These are phyloP conservation scores for Aureoboletus auriporus DNA, from an alignment of 768 basidiomycete genomes.

Conservation along the genomic window DNA sequence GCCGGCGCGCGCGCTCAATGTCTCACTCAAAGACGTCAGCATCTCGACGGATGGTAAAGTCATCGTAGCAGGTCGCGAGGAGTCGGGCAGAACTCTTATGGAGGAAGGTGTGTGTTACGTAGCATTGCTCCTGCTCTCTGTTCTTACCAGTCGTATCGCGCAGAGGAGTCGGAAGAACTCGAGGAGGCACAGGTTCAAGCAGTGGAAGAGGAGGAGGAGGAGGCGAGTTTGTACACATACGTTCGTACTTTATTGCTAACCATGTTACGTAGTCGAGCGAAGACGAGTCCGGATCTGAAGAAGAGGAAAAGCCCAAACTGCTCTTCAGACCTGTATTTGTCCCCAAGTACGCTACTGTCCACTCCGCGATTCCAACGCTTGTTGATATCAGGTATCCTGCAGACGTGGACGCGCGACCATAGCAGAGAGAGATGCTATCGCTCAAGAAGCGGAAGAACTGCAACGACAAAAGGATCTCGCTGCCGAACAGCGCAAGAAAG, in stretches of 20 bases:
- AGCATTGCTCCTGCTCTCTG: slow-evolving; percentile 11
- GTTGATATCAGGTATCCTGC: slow-evolving; percentile 7
- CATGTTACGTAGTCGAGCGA: slow-evolving; percentile 66
- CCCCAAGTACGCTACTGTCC: slow-evolving; percentile 65
- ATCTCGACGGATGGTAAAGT: slow-evolving; percentile 80
- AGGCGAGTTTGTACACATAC: slow-evolving; percentile 33
- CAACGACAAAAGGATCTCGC: slow-evolving; percentile 66
- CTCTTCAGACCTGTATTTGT: slow-evolving; percentile 92
- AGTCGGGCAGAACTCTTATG: slow-evolving; percentile 68
- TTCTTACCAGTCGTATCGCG: slow-evolving; percentile 2
- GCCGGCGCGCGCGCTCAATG: slow-evolving; percentile 56
- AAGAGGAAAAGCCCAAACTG: slow-evolving; percentile 67
- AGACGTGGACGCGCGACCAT: slow-evolving; percentile 79
- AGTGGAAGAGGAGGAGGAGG: slow-evolving; percentile 32
- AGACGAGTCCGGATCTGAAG: slow-evolving; percentile 76
- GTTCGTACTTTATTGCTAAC: slow-evolving; percentile 11
- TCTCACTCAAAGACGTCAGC: slow-evolving; percentile 74
- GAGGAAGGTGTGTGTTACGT: slow-evolving; percentile 42
- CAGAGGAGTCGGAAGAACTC: slow-evolving; percentile 31
- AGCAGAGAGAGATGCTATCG: slow-evolving; percentile 60
- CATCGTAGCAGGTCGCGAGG: slow-evolving; percentile 72
- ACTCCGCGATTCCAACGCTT: neutral
- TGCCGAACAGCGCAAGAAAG: slow-evolving; percentile 77
- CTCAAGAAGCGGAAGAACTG: slow-evolving; percentile 74
- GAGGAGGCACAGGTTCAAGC: slow-evolving; percentile 45